Percentiles rank a stretch among this genome's conserved stretches.
phyloP scores from a whole-genome alignment of 225 moss, liverwort and hornwort species.

The Rhytidiadelphus loreus region DNA sequence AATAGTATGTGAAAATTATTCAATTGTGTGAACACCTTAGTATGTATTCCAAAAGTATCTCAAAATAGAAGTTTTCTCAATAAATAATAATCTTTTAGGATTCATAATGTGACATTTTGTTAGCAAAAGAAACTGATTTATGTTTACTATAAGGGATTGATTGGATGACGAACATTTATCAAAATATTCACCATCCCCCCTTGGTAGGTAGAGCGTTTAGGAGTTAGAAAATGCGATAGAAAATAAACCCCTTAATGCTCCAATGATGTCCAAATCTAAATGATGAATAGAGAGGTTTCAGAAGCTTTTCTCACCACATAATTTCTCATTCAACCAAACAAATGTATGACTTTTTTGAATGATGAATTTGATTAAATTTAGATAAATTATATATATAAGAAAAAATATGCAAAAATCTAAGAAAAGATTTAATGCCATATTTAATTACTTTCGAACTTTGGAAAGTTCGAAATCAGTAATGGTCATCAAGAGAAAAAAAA shows the following conservation, averaged over 20 bases:
- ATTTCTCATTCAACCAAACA: neutral
- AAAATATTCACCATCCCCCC: neutral
- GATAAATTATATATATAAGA: no score
- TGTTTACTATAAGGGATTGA: neutral
- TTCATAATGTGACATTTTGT: neutral
- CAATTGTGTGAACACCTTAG: no score
- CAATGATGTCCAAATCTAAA: accelerated
- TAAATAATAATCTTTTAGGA: neutral
- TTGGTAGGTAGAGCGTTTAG: neutral
- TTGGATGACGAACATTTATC: neutral
- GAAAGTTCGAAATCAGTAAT: no score
- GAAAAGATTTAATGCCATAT: no score
- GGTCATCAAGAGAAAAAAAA: no score
- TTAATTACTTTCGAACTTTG: no score
- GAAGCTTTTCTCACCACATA: neutral
- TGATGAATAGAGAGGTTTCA: neutral
- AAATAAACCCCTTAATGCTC: neutral
- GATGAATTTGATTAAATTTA: neutral
- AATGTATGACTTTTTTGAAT: neutral
- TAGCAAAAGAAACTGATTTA: neutral
- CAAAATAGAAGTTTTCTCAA: no score
- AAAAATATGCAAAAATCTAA: neutral
- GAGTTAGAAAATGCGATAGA: neutral
- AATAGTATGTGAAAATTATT: no score
- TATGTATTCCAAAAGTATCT: no score